A percentile compares a stretch with the other conserved stretches of the same genome.
Evolutionary conservation across 768 basidiomycete species (phyloP).

Genomic region (Hericium rajendrae): DNA sequence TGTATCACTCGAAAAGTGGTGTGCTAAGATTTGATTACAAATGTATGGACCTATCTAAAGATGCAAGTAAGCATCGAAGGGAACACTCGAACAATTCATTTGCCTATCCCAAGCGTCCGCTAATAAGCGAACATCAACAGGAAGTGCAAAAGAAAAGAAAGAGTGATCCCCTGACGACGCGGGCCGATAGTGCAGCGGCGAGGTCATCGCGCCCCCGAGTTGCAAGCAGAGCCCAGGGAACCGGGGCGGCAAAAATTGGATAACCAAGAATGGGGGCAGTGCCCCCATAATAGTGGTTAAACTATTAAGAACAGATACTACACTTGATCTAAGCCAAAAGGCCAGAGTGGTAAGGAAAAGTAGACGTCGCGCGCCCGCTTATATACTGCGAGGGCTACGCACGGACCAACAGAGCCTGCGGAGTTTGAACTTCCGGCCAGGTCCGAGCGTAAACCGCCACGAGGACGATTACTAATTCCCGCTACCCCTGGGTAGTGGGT

Average conservation of each 20-base stretch:
- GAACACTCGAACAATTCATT: no score
- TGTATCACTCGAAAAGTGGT: no score
- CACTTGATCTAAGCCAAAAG: conserved; percentile 97
- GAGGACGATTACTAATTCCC: no score
- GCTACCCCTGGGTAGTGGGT: no score
- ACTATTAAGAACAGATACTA: conserved; percentile 94
- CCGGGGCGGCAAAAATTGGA: conserved; percentile 17
- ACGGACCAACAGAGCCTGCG: background rate
- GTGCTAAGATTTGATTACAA: no score
- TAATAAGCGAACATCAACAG: no score
- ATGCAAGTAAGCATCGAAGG: no score
- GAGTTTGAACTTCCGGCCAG: background rate
- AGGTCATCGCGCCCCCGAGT: conserved; percentile 12
- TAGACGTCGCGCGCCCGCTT: background rate
- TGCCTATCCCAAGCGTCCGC: no score
- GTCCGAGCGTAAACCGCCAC: no score
- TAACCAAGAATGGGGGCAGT: conserved; percentile 15
- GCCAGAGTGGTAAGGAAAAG: conserved; percentile 68
- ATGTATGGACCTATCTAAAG: no score
- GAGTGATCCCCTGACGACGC: conserved; percentile 13
- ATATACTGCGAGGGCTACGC: background rate
- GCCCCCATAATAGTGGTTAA: conserved; percentile 37
- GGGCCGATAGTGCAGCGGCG: conserved; percentile 14
- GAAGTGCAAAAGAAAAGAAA: background rate
- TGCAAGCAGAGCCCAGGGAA: conserved; percentile 16